Percentiles rank a stretch among this genome's conserved stretches.
These are phyloP conservation scores for Russula abietina DNA, from an alignment of 768 basidiomycete species.

Conservation along the genomic window DNA sequence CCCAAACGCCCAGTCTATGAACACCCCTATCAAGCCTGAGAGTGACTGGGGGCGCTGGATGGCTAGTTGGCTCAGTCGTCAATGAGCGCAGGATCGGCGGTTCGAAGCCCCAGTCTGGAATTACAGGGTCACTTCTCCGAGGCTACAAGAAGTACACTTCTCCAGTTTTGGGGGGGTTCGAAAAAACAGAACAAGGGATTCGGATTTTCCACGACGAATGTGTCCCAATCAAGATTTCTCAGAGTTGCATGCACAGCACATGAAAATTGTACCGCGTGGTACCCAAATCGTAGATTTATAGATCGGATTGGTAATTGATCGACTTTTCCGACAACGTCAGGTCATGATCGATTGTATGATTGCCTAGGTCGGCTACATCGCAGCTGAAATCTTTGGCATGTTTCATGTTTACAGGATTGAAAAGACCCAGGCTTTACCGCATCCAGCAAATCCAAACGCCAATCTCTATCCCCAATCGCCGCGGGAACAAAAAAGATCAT, in stretches of 20 bases:
- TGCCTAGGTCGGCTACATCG: not conserved
- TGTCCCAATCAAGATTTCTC: not conserved
- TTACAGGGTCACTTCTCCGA: not conserved
- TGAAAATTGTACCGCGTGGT: not conserved
- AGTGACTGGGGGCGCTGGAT: not conserved
- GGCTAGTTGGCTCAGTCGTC: not conserved
- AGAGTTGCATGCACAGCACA: not conserved
- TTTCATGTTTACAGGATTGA: not conserved
- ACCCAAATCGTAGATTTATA: not conserved
- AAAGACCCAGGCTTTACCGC: not conserved
- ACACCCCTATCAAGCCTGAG: not conserved
- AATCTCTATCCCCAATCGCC: not conserved
- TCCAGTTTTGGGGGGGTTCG: not conserved
- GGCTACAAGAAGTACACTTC: not conserved
- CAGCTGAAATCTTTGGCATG: not conserved
- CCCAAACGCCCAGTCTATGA: not conserved
- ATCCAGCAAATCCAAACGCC: not conserved
- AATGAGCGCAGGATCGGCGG: not conserved
- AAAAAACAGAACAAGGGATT: not conserved
- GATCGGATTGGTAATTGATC: not conserved
- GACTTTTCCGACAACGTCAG: not conserved
- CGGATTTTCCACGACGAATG: not conserved
- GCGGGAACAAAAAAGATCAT: not conserved
- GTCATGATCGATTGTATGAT: not conserved
- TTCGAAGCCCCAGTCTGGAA: not conserved